phyloP scores from a whole-genome alignment of 2,329 filamentous ascomycete genomes.

The Phyllosticta capitalensis region DNA sequence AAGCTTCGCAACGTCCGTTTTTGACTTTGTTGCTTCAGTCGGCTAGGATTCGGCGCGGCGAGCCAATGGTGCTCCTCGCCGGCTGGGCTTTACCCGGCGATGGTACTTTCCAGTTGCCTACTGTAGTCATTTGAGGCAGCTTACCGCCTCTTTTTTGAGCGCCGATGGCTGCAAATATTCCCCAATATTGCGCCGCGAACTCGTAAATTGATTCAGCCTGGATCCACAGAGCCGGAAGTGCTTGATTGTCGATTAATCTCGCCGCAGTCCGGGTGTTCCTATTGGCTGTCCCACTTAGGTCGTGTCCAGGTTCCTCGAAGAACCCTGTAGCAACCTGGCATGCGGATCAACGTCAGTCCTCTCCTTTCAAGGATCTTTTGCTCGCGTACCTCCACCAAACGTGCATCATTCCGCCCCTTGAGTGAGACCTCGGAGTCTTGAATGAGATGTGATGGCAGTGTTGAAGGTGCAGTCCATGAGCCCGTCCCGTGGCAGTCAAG shows the following conservation, averaged over 20 bases:
- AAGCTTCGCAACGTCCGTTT: neutral
- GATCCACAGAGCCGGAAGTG: neutral
- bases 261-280: neutral
- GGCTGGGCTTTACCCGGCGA: neutral
- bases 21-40: neutral
- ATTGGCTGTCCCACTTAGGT: neutral
- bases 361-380: neutral
- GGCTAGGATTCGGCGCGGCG: neutral
- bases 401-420: neutral
- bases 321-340: neutral
- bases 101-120: neutral
- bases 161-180: neutral
- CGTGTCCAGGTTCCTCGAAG: neutral
- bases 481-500: too few relatives aligned
- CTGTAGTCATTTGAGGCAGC: neutral
- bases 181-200: neutral
- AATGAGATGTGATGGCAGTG: too few relatives aligned
- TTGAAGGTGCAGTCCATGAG: too few relatives aligned
- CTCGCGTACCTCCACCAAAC: neutral
- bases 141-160: neutral
- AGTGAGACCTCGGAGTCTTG: too few relatives aligned
- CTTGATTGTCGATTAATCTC: neutral
- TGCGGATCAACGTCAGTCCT: neutral
- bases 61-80: neutral
- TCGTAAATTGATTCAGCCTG: neutral